Evolutionary conservation across 2,329 filamentous ascomycete genomes (phyloP), one percentile per base, ranked within the genome.

Genomic region (Macrophomina pseudophaseolina): DNA sequence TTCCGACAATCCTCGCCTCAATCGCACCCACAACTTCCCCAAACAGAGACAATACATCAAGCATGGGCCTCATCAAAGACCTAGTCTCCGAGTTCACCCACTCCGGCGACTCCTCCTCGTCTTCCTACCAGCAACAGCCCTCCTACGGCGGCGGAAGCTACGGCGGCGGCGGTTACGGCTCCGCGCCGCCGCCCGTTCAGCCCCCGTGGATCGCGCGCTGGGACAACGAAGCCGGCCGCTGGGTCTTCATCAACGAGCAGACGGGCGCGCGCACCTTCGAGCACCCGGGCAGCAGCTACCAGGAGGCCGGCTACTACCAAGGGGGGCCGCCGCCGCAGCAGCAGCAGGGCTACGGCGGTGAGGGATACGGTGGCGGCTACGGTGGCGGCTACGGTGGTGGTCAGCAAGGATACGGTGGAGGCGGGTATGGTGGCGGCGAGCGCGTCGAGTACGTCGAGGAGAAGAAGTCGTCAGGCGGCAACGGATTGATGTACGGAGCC

Each of bases 221-320:
- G 65, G 56, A 63, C 35, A 16, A 18, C 49, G n/a, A 38, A 6
- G 56, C 56, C 35, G 48, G 71, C 73, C 65, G 80, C 70, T 83
- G 79, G 75, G 71, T 80, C 71, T 84, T 78, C 73, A 72, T 83
- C 68, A 84, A 84, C 72, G 75, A 80, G 64, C 74, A 82, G 69
- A 84, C 76, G 28, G 81, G 81, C 46, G 76, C 83, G 71, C 75
- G 77, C 18, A 80, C 74, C 52, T 80, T 76, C 69, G 74, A 82
- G 35, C 72, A 74, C 54, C 80, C 80, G 9, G 71, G 69, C 32
- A 69, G 67, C 33, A 62, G 66, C 33, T 60, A 68, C 56, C 58
- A 56, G 62, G 49, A 63, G 4, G 62, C 44, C 1, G 68, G 67
- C 3, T 68, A 68, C 53, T 58, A 68, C 54, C 46, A 63, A 48